Percentiles rank a stretch among this genome's conserved stretches.
Evolutionary conservation across 768 basidiomycete species (phyloP).

Genomic region (Polyporus arcularius): DNA sequence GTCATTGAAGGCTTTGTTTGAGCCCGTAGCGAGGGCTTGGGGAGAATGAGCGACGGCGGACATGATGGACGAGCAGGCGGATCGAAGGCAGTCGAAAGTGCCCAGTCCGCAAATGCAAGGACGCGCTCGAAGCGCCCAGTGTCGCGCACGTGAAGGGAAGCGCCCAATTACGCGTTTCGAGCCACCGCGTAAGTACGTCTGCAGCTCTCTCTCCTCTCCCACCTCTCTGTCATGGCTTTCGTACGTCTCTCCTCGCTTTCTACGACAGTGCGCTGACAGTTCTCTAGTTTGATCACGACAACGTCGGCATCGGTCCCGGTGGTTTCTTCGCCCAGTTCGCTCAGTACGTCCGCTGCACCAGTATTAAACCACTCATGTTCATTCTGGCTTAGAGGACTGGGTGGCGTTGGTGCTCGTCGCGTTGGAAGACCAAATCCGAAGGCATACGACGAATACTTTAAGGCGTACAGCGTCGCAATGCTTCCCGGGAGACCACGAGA

Average conservation of each 20-base stretch:
- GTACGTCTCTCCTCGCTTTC: constrained; percentile 26
- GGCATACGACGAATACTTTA: constrained; percentile 89
- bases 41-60: constrained; percentile 23
- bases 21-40: constrained; percentile 15
- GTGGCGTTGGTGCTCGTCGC: constrained; percentile 49
- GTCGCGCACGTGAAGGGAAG: background rate
- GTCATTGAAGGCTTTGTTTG: constrained; percentile 71
- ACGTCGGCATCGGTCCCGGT: constrained; percentile 49
- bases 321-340: constrained; percentile 69
- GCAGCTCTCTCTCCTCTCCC: constrained; percentile 24
- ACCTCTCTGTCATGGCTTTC: constrained; percentile 37
- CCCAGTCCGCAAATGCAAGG: constrained; percentile 4
- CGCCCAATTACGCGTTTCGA: constrained; percentile 15
- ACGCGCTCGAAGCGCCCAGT: constrained; percentile 11
- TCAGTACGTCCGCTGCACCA: constrained; percentile 41
- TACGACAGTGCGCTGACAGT: background rate
- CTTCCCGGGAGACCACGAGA: constrained; percentile 83
- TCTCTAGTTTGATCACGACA: constrained; percentile 41
- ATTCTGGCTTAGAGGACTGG: constrained; percentile 47
- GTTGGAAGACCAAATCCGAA: constrained; percentile 59
- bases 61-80: constrained; percentile 21
- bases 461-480: constrained; percentile 95
- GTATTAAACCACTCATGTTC: constrained; percentile 6
- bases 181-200: constrained; percentile 8
- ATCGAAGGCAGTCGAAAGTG: constrained; percentile 8